phyloP scores from a whole-genome alignment of 208 protist species.

The Acanthamoeba quina region DNA sequence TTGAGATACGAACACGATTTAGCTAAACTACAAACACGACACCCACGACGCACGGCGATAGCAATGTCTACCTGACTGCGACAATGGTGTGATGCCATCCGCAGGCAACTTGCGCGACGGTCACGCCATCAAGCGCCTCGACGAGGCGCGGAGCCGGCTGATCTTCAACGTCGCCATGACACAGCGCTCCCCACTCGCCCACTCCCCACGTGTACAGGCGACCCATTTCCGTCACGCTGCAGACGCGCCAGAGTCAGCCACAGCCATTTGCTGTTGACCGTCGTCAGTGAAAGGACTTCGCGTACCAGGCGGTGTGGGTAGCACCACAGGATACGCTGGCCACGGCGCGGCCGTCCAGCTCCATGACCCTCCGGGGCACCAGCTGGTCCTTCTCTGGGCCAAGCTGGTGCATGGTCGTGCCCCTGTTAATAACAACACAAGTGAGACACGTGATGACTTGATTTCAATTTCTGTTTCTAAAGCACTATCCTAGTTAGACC shows the following conservation, averaged over 20 bases:
- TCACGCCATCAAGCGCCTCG: neutral
- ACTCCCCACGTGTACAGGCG: slow-evolving; percentile 11
- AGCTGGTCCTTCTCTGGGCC: neutral
- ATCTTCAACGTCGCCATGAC: slow-evolving; percentile 2
- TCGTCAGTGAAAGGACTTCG: neutral
- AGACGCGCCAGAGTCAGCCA: neutral
- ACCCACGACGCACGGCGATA: too few species aligned
- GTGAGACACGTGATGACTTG: too few species aligned
- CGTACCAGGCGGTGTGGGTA: slow-evolving; percentile 11
- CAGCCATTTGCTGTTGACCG: neutral
- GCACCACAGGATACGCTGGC: slow-evolving; percentile 11
- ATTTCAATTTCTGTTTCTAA: too few species aligned
- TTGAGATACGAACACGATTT: neutral
- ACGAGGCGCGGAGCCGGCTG: neutral
- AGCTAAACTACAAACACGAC: neutral
- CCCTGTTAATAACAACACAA: neutral
- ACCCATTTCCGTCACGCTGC: slow-evolving; percentile 34
- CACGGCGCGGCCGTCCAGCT: neutral
- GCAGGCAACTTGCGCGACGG: neutral
- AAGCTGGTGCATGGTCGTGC: slow-evolving; percentile 15
- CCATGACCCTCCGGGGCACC: neutral
- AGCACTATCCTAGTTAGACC: too few species aligned
- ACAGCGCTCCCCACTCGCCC: neutral
- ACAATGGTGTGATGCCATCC: slow-evolving; percentile 2
- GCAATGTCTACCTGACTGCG: neutral